These are phyloP conservation scores for Penicillium sp. DNA, from an alignment of 2,329 filamentous ascomycete species.

Conservation along the genomic window DNA sequence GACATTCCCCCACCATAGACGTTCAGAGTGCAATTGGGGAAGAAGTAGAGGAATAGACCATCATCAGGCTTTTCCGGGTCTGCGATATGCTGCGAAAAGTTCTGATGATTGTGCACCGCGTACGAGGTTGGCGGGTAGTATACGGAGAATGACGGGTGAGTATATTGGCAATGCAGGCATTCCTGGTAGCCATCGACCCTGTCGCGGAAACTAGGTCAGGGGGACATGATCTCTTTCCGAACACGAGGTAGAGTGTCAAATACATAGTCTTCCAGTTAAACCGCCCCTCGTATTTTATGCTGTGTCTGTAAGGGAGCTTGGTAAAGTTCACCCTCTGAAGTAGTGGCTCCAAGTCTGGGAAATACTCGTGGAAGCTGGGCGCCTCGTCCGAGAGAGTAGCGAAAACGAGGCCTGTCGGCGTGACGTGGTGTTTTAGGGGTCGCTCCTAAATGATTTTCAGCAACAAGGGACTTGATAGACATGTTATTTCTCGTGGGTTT, in stretches of 20 bases:
- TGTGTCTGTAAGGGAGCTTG: conserved; percentile 44
- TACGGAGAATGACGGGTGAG: conserved; percentile 48
- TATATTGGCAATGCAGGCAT: conserved; percentile 52
- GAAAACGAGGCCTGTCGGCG: conserved; percentile 47
- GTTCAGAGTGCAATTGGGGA: conserved; percentile 49
- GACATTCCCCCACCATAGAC: conserved; percentile 53
- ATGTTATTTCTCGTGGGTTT: no score
- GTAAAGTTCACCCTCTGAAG: conserved; percentile 48
- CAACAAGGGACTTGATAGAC: no score
- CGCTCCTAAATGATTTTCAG: no score
- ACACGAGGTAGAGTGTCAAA: no score
- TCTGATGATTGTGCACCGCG: conserved; percentile 46
- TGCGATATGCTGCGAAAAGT: conserved; percentile 50
- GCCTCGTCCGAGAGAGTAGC: conserved; percentile 43
- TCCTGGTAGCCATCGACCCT: conserved; percentile 53
- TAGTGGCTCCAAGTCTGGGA: conserved; percentile 44
- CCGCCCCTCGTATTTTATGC: conserved; percentile 47
- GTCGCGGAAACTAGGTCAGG: no score
- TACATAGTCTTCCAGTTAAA: conserved; percentile 56
- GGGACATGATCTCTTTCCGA: no score
- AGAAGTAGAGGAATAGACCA: conserved; percentile 51
- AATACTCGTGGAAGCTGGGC: conserved; percentile 47
- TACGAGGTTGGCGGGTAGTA: conserved; percentile 51
- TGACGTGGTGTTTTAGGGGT: no score
- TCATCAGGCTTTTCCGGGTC: conserved; percentile 47